Evolutionary conservation across 2,329 filamentous ascomycete species (phyloP).

Genomic region (Metarhizium rileyi): DNA sequence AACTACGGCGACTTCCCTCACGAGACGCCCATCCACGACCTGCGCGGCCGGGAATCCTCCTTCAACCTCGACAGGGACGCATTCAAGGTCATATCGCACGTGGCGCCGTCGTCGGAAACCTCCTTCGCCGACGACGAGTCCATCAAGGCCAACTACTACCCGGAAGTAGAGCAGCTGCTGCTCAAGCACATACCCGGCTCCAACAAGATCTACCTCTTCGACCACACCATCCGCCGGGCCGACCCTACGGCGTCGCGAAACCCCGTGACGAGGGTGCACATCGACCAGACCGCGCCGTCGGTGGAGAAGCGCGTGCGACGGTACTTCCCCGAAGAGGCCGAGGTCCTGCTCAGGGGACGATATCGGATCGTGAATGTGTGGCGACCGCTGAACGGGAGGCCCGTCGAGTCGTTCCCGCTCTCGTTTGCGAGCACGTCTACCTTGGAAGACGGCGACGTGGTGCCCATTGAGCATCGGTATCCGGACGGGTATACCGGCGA

Average conservation of each 20-base stretch:
- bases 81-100: slow-evolving; percentile 54
- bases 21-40: slow-evolving; percentile 55
- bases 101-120: slow-evolving; percentile 38
- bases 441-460: slow-evolving; percentile 52
- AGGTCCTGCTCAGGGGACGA: slow-evolving; percentile 52
- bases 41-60: slow-evolving; percentile 57
- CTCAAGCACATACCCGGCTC: slow-evolving; percentile 57
- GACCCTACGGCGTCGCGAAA: slow-evolving; percentile 46
- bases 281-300: slow-evolving; percentile 68
- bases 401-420: slow-evolving; percentile 57
- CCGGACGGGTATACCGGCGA: slow-evolving; percentile 54
- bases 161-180: slow-evolving; percentile 67
- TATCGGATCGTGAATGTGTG: slow-evolving; percentile 86
- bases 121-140: slow-evolving; percentile 60
- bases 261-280: slow-evolving; percentile 66
- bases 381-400: slow-evolving; percentile 51
- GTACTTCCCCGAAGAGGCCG: slow-evolving; percentile 60
- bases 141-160: slow-evolving; percentile 69
- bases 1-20: slow-evolving; percentile 50
- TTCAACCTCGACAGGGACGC: slow-evolving; percentile 66
- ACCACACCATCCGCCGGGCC: slow-evolving; percentile 76
- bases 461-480: slow-evolving; percentile 67
- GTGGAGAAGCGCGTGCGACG: slow-evolving; percentile 56
- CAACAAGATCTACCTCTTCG: slow-evolving; percentile 64
- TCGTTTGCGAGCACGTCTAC: slow-evolving; percentile 58